Conservation (phyloP, 2,329 filamentous ascomycete species). For the Cordyceps fumosorosea region DNA sequence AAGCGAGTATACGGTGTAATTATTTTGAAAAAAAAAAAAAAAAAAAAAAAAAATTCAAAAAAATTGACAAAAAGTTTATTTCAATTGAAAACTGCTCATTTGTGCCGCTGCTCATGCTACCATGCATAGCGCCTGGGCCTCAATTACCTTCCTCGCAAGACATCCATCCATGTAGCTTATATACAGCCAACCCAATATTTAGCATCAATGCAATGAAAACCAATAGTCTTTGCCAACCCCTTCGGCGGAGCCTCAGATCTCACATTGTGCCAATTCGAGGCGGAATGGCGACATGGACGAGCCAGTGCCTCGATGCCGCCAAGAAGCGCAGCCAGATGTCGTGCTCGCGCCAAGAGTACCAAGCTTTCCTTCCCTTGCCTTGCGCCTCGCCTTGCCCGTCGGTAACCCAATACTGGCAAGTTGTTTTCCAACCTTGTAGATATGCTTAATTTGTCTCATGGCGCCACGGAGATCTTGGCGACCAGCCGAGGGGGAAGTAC, state of each 20-base stretch:
- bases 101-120: no score
- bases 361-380: neutral
- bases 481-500: no score
- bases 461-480: no score
- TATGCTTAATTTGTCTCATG: neutral
- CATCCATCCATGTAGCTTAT: neutral
- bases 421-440: neutral
- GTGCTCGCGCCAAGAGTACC: constrained; percentile 10
- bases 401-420: neutral
- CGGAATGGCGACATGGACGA: constrained; percentile 8
- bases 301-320: constrained; percentile 2
- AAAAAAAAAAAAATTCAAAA: no score
- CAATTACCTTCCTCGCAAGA: neutral
- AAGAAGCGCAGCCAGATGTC: constrained; percentile 9
- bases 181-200: neutral
- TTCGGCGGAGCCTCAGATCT: neutral
- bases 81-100: no score
- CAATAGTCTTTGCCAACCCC: neutral
- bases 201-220: neutral
- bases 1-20: no score
- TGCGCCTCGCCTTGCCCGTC: neutral
- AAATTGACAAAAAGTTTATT: no score
- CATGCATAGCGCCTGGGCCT: no score
- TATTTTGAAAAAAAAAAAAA: no score
- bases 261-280: constrained; percentile 4